Conservation (phyloP, 2,329 filamentous ascomycete species). For the Colletotrichum agaves region DNA sequence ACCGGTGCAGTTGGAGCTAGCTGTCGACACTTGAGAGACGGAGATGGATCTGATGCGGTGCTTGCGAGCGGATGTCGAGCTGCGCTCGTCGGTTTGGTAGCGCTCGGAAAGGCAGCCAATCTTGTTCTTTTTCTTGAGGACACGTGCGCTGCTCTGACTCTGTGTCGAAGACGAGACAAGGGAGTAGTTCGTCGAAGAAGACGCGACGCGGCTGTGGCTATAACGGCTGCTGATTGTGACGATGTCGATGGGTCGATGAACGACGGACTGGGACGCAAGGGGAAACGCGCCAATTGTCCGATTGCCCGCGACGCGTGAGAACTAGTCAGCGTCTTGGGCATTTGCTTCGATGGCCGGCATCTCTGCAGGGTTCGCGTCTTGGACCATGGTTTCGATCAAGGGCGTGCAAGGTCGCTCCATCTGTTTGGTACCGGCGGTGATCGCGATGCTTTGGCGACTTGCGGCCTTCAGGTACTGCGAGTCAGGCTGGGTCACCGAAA, state of each 20-base stretch:
- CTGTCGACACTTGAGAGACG: not conserved
- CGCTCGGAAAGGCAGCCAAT: not conserved
- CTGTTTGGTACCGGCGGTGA: not conserved
- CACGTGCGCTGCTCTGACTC: not conserved
- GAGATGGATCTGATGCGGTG: slow-evolving; percentile 11
- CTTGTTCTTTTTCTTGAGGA: not conserved
- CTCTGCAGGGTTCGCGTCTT: not conserved
- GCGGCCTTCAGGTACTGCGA: not conserved
- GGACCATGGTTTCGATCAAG: not conserved
- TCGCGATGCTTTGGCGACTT: not conserved
- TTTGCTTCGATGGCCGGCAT: not conserved
- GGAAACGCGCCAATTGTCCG: not conserved
- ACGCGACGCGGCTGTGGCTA: not conserved
- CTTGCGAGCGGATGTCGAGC: not conserved
- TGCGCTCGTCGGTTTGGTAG: not conserved
- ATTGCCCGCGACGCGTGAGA: not conserved
- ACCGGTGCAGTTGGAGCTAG: not conserved
- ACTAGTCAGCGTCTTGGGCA: slow-evolving; percentile 7
- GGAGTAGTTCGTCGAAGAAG: not conserved
- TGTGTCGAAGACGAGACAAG: not conserved
- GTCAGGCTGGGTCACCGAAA: not conserved
- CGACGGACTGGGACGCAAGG: not conserved
- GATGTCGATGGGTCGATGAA: not conserved
- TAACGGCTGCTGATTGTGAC: not conserved
- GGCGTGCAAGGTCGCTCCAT: not conserved